These are phyloP conservation scores for Eucalyptus guilfoylei DNA, from an alignment of 345 rosid species.

Conservation along the genomic window DNA sequence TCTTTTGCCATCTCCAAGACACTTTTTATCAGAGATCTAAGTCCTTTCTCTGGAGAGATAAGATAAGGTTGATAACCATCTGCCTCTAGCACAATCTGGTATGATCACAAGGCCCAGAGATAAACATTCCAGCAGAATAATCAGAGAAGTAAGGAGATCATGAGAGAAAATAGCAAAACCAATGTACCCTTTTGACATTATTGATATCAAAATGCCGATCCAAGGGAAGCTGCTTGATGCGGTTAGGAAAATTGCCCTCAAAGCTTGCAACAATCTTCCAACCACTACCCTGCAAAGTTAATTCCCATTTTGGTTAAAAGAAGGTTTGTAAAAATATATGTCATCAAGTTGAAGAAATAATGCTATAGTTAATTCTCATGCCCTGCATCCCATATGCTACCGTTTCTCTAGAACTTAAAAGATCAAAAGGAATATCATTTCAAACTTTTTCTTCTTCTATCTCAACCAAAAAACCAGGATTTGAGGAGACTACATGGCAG, in stretches of 20 bases:
- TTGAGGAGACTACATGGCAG: background rate
- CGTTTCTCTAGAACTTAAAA: background rate
- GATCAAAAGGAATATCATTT: background rate
- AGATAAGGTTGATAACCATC: slow-evolving; percentile 55
- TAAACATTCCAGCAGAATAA: background rate
- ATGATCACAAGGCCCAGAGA: background rate
- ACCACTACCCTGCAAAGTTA: slow-evolving; percentile 29
- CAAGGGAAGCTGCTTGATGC: slow-evolving; percentile 45
- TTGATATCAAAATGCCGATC: slow-evolving; percentile 41
- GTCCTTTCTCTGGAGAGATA: slow-evolving; percentile 47
- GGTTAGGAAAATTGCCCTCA: slow-evolving; percentile 42
- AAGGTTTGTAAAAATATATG: background rate
- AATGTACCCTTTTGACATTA: slow-evolving; percentile 37
- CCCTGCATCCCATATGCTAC: background rate
- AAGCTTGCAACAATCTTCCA: slow-evolving; percentile 45
- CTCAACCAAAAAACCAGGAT: background rate
- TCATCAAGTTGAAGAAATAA: background rate
- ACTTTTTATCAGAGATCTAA: slow-evolving; percentile 36
- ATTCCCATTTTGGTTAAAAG: background rate
- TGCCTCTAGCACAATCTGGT: slow-evolving; percentile 43
- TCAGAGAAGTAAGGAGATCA: background rate
- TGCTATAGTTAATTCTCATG: background rate
- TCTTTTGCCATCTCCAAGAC: slow-evolving; percentile 48
- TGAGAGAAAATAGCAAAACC: background rate
- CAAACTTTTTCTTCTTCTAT: background rate